These are phyloP conservation scores for Candida suzukii DNA, from an alignment of 805 yeast genomes.

Conservation along the genomic window DNA sequence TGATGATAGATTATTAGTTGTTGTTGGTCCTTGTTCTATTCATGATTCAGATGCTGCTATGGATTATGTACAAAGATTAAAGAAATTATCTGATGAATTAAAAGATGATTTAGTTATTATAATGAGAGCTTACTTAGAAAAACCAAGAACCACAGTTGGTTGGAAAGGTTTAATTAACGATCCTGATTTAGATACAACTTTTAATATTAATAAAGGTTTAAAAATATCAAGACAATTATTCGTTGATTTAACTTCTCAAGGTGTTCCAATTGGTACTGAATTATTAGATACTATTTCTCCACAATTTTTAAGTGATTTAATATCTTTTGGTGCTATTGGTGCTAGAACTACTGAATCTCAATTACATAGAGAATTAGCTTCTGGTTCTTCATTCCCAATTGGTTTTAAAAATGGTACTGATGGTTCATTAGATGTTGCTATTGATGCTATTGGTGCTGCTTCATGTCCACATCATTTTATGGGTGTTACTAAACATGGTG, in stretches of 20 bases:
- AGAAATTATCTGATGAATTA: slow-evolving; percentile 50
- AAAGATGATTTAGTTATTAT: slow-evolving; percentile 74
- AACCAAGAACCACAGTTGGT: slow-evolving; percentile 98
- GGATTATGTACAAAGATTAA: slow-evolving; percentile 72
- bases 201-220: slow-evolving; percentile 91
- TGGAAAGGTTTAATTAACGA: slow-evolving; percentile 98
- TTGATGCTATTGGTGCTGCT: slow-evolving; percentile 92
- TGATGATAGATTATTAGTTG: slow-evolving; percentile 82
- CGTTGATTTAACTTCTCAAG: slow-evolving; percentile 66
- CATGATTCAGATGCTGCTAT: slow-evolving; percentile 91
- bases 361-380: slow-evolving; percentile 93
- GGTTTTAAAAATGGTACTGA: slow-evolving; percentile 99
- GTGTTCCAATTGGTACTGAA: slow-evolving; percentile 89
- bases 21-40: slow-evolving; percentile 95
- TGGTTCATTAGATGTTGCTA: slow-evolving; percentile 88
- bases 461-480: slow-evolving; percentile 90
- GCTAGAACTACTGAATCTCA: slow-evolving; percentile 99
- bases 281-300: slow-evolving; percentile 98
- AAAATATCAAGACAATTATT: slow-evolving; percentile 83
- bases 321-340: slow-evolving; percentile 96
- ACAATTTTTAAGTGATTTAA: slow-evolving; percentile 85
- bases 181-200: slow-evolving; percentile 90
- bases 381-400: slow-evolving; percentile 95
- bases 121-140: slow-evolving; percentile 97
- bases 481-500: slow-evolving; percentile 92